Evolutionary conservation across 2,329 filamentous ascomycete species (phyloP).

Genomic region (Macrophomina pseudophaseolina): DNA sequence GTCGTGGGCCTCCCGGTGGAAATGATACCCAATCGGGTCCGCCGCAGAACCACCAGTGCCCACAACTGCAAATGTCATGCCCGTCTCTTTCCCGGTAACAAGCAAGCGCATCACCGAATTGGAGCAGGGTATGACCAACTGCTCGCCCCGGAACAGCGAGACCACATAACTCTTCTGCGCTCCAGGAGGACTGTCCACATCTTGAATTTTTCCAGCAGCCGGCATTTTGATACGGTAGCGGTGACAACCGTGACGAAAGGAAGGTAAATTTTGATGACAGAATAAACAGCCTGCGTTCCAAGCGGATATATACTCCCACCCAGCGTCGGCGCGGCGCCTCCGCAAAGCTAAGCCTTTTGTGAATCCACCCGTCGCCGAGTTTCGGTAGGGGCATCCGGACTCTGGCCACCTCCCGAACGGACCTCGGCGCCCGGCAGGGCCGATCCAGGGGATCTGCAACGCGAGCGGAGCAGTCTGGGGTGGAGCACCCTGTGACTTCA

Average conservation of each 20-base stretch:
- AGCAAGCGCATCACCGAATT: conserved; percentile 59
- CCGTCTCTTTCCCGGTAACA: conserved; percentile 58
- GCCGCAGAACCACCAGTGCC: conserved; percentile 54
- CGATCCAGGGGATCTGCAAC: not conserved
- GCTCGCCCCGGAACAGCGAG: conserved; percentile 57
- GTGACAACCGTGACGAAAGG: not conserved
- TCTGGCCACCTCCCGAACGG: not conserved
- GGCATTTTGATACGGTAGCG: not conserved
- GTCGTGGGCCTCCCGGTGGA: conserved; percentile 62
- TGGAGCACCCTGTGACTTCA: not conserved
- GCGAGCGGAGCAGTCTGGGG: not conserved
- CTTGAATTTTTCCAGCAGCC: not conserved
- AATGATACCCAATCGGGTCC: conserved; percentile 61
- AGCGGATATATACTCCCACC: not conserved
- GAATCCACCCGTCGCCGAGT: not conserved
- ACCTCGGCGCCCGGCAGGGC: not conserved
- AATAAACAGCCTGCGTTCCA: not conserved
- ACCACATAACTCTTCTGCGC: conserved; percentile 31
- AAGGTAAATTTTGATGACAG: not conserved
- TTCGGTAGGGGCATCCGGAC: not conserved
- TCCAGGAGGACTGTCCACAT: conserved; percentile 3
- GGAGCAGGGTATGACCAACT: conserved; percentile 58
- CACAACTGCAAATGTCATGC: conserved; percentile 58
- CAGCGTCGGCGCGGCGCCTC: not conserved
- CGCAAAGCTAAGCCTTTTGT: conserved; percentile 5